Percentiles rank a stretch among this genome's conserved stretches.
These are phyloP conservation scores for Musa schizocarpa DNA, from an alignment of 176 grass and related monocot genomes.

Conservation along the genomic window DNA sequence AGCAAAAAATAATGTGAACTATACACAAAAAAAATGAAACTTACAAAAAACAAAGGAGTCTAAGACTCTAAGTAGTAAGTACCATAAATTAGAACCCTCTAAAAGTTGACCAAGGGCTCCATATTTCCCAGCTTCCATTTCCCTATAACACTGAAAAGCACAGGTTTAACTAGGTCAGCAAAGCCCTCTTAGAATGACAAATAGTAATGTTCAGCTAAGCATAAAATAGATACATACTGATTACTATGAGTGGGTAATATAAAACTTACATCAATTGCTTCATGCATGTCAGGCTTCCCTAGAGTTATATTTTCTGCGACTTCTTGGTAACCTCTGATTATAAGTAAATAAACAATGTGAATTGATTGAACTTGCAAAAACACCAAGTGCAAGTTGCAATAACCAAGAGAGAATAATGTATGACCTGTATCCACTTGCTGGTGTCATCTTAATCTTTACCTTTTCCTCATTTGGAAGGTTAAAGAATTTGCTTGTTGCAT, in stretches of 20 bases:
- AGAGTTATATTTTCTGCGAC: slow-evolving; percentile 80
- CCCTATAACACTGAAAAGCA: slow-evolving; percentile 49
- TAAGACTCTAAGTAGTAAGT: slow-evolving; percentile 2
- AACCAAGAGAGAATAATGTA: slow-evolving; percentile 1
- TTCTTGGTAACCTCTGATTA: slow-evolving; percentile 69
- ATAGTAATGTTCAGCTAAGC: not conserved
- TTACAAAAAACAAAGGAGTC: slow-evolving; percentile 4
- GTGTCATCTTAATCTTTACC: slow-evolving; percentile 79
- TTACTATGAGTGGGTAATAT: slow-evolving; percentile 1
- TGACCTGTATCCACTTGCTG: slow-evolving; percentile 74
- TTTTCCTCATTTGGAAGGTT: slow-evolving; percentile 74
- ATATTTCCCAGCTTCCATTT: slow-evolving; percentile 50
- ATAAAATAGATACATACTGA: not conserved
- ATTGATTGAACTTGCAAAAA: not conserved
- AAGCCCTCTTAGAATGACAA: not conserved
- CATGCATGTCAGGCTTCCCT: slow-evolving; percentile 93
- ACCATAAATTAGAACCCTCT: slow-evolving; percentile 85
- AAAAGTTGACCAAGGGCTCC: slow-evolving; percentile 72
- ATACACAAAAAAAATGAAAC: not conserved
- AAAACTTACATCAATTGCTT: slow-evolving; percentile 91
- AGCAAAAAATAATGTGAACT: no score
- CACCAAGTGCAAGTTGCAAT: not conserved
- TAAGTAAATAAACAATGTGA: not conserved
- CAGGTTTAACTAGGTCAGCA: not conserved
- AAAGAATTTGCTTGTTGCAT: slow-evolving; percentile 59